A percentile compares a stretch with the other conserved stretches of the same genome.
Conservation (phyloP, 805 yeast species). For the Lipomyces mesembrius region DNA sequence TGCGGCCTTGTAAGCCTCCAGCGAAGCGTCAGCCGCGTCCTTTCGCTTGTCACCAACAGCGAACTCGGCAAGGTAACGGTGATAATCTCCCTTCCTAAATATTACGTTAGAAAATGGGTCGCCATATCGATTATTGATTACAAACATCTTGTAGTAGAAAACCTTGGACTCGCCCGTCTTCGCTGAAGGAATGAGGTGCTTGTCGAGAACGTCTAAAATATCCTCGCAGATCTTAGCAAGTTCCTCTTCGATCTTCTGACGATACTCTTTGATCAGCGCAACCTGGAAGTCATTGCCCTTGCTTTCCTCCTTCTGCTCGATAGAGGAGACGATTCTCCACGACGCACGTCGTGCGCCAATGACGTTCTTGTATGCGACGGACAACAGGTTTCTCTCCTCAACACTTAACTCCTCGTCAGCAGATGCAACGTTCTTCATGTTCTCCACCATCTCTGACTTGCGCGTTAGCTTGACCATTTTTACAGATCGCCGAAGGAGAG, state of each 20-base stretch:
- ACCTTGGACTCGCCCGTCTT: slow-evolving; percentile 97
- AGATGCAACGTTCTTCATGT: slow-evolving; percentile 96
- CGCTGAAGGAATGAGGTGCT: slow-evolving; percentile 91
- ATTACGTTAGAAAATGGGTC: neutral
- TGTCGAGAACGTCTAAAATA: slow-evolving; percentile 81
- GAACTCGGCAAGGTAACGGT: slow-evolving; percentile 98
- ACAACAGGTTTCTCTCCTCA: slow-evolving; percentile 95
- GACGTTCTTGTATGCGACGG: slow-evolving; percentile 97
- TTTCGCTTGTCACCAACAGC: slow-evolving; percentile 90
- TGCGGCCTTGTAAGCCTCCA: slow-evolving; percentile 93
- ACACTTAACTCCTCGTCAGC: slow-evolving; percentile 94
- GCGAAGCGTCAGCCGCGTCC: slow-evolving; percentile 87
- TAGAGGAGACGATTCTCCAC: slow-evolving; percentile 98
- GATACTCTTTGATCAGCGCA: slow-evolving; percentile 86
- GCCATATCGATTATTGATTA: neutral
- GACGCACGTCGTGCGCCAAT: slow-evolving; percentile 99
- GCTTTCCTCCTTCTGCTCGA: slow-evolving; percentile 97
- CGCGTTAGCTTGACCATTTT: neutral
- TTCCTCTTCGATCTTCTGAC: slow-evolving; percentile 91
- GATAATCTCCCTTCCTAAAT: slow-evolving; percentile 86
- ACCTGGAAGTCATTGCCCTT: slow-evolving; percentile 94
- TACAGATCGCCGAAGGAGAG: neutral
- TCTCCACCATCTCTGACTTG: slow-evolving; percentile 62
- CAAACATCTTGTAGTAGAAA: slow-evolving; percentile 89
- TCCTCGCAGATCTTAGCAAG: slow-evolving; percentile 93